These are phyloP conservation scores for Toxicodendron radicans DNA, from an alignment of 345 rosid species.

Conservation along the genomic window DNA sequence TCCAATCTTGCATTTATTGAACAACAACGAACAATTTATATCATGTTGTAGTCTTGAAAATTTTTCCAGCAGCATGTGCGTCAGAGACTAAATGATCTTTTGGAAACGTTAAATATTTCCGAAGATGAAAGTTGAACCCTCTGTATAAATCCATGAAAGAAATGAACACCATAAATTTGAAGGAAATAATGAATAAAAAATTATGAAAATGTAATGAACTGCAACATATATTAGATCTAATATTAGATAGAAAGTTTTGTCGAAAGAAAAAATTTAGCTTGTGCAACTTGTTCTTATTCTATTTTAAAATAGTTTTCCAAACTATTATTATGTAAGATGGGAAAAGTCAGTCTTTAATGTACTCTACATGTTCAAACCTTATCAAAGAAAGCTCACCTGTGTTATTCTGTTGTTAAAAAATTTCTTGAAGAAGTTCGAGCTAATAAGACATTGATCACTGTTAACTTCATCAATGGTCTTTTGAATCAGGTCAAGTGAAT, in stretches of 20 bases:
- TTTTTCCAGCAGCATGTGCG: not conserved
- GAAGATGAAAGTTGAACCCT: constrained; percentile 38
- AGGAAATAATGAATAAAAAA: too few relatives aligned
- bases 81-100: constrained; percentile 13
- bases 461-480: constrained; percentile 33
- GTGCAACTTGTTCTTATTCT: too few relatives aligned
- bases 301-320: too few relatives aligned
- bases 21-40: too few relatives aligned
- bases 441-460: constrained; percentile 22
- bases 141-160: constrained; percentile 17
- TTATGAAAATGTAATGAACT: not conserved
- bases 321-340: too few relatives aligned
- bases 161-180: not conserved
- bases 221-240: not conserved
- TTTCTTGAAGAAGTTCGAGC: constrained; percentile 25
- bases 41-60: too few relatives aligned
- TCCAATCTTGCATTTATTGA: too few relatives aligned
- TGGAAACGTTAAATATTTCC: constrained; percentile 16
- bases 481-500: constrained; percentile 28
- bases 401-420: constrained; percentile 19
- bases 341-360: too few relatives aligned
- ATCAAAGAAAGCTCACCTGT: constrained; percentile 32
- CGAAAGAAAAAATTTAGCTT: too few relatives aligned
- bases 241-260: too few relatives aligned
- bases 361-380: not conserved